Base-by-base conservation (phyloP, 768 basidiomycete genomes). In the Russula olivacea region DNA sequence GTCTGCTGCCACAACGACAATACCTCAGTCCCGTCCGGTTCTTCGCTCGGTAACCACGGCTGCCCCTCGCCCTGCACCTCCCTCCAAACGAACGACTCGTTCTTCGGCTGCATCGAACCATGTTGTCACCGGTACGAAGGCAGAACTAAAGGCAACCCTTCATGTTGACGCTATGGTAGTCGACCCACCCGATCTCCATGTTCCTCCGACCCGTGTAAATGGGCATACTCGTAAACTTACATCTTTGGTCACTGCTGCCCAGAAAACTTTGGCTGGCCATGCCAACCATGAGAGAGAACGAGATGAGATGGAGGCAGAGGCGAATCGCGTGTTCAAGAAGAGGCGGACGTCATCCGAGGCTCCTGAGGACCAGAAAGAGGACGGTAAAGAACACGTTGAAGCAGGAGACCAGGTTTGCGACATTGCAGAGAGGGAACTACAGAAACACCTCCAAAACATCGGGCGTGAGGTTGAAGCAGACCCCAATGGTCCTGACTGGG, bases 401-500 rank as follows among this genome's bases (percentile, higher is more conserved):
- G 63, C 73, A 3, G 81, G 83, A 55, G 81, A 82, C 32, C 79
- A 81, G 12, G 65, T 70, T 19, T 68, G 59, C 21, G 69, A 69
- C 28, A 64, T 64, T 17, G 69, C 71, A 43, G 69, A 76, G 65
- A 70, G 68, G 51, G 81, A 75, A 59, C 63, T 70, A 17, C 70
- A 73, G 38, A 63, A 64, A 17, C 72, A 71, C 32, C 71, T 72
- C 38, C 66, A 66, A 30, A 53, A 66, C 17, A 63, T 66, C 21
- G 76, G 84, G 36, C 77, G 76, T 14, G 83, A 85, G 64, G 72
- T 69, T 3, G 89, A 89, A 71, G 86, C 83, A 4, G 86, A 88
- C 67, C 86, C 85, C 3, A 78, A 88, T 60, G 79, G 79, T 65
- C 68, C 77, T 70, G 77, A 80, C 71, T 98, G 93, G 95, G 89